Evolutionary conservation across 352 stramenopile species (phyloP), one percentile per base, ranked within the genome.

Genomic region (Pythium oligandrum): DNA sequence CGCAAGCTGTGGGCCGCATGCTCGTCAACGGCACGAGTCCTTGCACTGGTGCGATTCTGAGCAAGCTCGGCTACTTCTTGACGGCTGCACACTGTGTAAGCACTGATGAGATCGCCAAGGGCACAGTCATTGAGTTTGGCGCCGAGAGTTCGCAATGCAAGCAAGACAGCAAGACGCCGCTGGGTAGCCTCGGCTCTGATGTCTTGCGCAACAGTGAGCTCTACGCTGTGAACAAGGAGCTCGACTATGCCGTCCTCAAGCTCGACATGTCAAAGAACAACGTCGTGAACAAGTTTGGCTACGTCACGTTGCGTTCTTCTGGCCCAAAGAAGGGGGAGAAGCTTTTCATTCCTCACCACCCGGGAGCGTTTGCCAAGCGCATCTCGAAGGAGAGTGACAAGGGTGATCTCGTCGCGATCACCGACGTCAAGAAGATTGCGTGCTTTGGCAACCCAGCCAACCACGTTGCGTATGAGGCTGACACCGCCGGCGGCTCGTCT

Each of bases 241-340:
- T 74, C 4, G 63, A 61, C 43, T 74, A 71, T 42, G 66, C 60
- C 10, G 53, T 73, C 44, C 38, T 73, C 30, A 57, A 60, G 38
- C 40, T 73, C n/a, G 48, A 68, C 26, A 26, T 47, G 10, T n/a
- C 34, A 11, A 51, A 34, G 34, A 6, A 44, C 9, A 43, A 61
- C 26, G n/a, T 73, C 6, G 39, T 58, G 4, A 8, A 34, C 44
- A 55, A 61, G 44, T 70, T 57, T 32, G 58, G 65, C 4, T 68
- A 26, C 45, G 17, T 70, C 9, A 65, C 38, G 37, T 40, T 73
- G 3, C 57, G 61, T 5, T 38, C 39, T 0, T 6, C 37, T 12
- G 51, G 51, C 11, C 52, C 48, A 6, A 56, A 38, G 1, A 44
- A 42, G 5, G 53, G 45, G 3, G 65, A 73, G 26, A 34, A 58